Evolutionary conservation across 1,284 basidiomycete genomes (phyloP), one percentile per base, ranked within the genome.

Genomic region (Malassezia obtusa): DNA sequence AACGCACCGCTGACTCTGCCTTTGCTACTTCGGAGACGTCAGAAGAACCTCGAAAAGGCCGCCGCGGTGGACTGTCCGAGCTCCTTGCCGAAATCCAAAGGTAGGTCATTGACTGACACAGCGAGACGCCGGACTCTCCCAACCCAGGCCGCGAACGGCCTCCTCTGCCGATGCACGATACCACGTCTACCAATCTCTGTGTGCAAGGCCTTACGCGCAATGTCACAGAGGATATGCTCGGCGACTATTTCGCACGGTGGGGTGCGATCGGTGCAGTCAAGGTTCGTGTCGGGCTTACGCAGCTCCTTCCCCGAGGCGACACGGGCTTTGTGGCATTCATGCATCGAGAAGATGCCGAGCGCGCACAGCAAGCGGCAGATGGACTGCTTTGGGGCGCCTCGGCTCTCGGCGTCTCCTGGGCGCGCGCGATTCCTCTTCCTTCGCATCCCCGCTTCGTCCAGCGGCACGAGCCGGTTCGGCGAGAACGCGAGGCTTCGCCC

Each of bases 251-350:
- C 70, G 85, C 86, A 0, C 52, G 49, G 24, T 75, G 73, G 38
- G 80, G 80, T 0, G 76, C 78, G 0, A 75, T 81, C 5, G 80
- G 75, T 0, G 77, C 77, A 11, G 78, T 80, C 40, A 73, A 76
- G 52, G 51, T 62, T 17, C 91, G 61, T 40, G 25, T 25, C 28
- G 11, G 11, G 30, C 19, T 46, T 9, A 25, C 21, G 7, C 49
- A 62, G 52, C 78, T 78, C 55, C 82, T 85, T 76, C 82, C 79
- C 57, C 70, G 81, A 9, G 87, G 87, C 11, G 77, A 95, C 33
- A 88, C 86, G 58, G 92, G 91, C 0, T 98, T 96, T 66, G 91
- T 98, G 3, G 87, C 89, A 0, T 98, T 84, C 75, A 94, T 96
- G 89, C 85, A 83, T 58, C 81, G 92, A 31, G 81, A 81, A 56